phyloP scores from a whole-genome alignment of 345 rosid genomes.

The Dovyalis caffra region DNA sequence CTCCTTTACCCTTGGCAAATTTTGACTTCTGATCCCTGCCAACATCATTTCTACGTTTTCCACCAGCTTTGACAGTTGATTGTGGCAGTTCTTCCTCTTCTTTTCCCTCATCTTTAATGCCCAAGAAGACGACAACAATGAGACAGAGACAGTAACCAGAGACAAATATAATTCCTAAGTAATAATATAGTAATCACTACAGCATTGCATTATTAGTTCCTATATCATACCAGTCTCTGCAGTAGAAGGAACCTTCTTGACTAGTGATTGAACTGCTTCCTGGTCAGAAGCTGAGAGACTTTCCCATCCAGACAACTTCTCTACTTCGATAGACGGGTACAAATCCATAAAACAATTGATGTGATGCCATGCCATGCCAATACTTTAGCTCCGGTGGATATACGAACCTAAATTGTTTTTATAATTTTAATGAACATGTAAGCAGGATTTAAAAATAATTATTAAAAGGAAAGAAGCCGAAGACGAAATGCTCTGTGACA shows the following conservation, averaged over 20 bases:
- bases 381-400: constrained; percentile 61
- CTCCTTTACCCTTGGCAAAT: constrained; percentile 49
- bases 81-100: constrained; percentile 32
- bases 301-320: constrained; percentile 77
- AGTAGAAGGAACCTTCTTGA: constrained; percentile 44
- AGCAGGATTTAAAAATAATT: too few species aligned
- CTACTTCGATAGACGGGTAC: constrained; percentile 52
- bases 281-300: constrained; percentile 66
- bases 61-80: constrained; percentile 44
- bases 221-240: constrained; percentile 45
- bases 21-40: constrained; percentile 49
- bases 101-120: constrained; percentile 25
- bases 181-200: not conserved
- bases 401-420: constrained; percentile 75
- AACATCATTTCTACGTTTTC: constrained; percentile 61
- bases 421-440: too few species aligned
- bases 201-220: not conserved
- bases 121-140: constrained; percentile 26
- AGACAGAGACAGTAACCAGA: constrained; percentile 13
- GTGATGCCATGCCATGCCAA: constrained; percentile 78
- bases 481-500: too few species aligned
- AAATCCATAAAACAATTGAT: constrained; percentile 64
- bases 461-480: too few species aligned
- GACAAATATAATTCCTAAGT: not conserved
- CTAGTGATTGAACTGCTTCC: constrained; percentile 44